Evolutionary conservation across 352 stramenopile genomes (phyloP).

Genomic region (Globisporangium viniferum): DNA sequence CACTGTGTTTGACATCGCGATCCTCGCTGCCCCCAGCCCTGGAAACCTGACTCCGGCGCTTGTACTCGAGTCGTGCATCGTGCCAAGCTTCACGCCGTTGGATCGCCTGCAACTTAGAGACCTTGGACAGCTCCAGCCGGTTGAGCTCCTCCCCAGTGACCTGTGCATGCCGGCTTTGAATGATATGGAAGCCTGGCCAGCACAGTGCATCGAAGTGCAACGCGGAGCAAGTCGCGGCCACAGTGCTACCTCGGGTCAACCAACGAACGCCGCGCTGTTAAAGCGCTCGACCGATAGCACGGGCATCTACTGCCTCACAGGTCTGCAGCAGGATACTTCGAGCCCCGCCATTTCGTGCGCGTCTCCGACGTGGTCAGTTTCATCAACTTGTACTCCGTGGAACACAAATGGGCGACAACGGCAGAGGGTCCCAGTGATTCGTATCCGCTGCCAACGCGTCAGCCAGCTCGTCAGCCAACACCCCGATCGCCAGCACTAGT

Average conservation of each 20-base stretch:
- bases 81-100: not conserved
- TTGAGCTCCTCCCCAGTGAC: not conserved
- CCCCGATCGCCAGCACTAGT: not conserved
- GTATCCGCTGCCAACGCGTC: no score
- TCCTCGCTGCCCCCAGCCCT: not conserved
- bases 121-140: not conserved
- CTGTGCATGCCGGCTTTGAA: not conserved
- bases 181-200: not conserved
- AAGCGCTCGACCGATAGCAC: not conserved
- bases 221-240: not conserved
- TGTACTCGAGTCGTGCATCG: not conserved
- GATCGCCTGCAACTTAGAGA: not conserved
- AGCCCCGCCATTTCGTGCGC: not conserved
- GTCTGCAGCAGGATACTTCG: conserved; percentile 1
- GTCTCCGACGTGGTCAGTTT: not conserved
- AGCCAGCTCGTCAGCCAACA: no score
- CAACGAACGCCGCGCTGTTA: conserved; percentile 7
- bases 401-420: conserved; percentile 1
- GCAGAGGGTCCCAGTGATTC: no score
- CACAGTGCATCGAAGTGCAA: not conserved
- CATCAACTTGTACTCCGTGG: conserved; percentile 3
- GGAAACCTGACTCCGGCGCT: not conserved
- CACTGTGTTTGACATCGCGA: not conserved
- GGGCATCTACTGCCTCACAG: not conserved
- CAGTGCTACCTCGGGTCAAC: not conserved